Percentiles rank a stretch among this genome's conserved stretches.
These are phyloP conservation scores for Aspergillus conjunctus DNA, from an alignment of 495 filamentous ascomycete species.

Conservation along the genomic window DNA sequence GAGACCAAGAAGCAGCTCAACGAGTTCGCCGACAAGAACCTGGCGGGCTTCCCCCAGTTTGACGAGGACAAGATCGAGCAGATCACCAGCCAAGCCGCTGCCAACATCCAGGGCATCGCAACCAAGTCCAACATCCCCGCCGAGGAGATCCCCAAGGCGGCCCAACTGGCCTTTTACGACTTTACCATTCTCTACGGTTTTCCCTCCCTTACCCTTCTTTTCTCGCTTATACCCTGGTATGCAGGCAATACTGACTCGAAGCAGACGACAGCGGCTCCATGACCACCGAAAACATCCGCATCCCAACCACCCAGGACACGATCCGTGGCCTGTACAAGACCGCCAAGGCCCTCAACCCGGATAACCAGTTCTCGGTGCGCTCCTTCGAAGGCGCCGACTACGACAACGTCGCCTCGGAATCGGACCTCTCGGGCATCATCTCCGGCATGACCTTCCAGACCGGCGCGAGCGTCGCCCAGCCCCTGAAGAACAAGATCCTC, in stretches of 20 bases:
- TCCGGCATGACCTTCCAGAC: neutral
- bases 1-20: conserved; percentile 6
- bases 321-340: conserved; percentile 5
- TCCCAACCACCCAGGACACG: neutral
- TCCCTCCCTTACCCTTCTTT: neutral
- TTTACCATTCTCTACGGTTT: conserved; percentile 9
- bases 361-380: conserved; percentile 2
- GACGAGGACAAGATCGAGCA: neutral
- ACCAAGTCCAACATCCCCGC: neutral
- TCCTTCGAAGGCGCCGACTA: conserved; percentile 4
- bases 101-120: conserved; percentile 4
- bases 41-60: conserved; percentile 4
- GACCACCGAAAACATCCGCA: conserved; percentile 1
- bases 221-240: neutral
- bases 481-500: conserved; percentile 1
- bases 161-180: conserved; percentile 6
- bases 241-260: too few species aligned
- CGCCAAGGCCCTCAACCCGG: conserved; percentile 6
- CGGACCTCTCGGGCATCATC: neutral
- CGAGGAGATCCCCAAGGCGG: conserved; percentile 7
- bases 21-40: conserved; percentile 4
- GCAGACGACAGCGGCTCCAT: conserved; percentile 10
- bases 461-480: neutral
- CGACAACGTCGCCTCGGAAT: neutral
- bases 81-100: conserved; percentile 1